phyloP scores from a whole-genome alignment of 176 grass and related monocot species.

The Cymbopogon citratus region DNA sequence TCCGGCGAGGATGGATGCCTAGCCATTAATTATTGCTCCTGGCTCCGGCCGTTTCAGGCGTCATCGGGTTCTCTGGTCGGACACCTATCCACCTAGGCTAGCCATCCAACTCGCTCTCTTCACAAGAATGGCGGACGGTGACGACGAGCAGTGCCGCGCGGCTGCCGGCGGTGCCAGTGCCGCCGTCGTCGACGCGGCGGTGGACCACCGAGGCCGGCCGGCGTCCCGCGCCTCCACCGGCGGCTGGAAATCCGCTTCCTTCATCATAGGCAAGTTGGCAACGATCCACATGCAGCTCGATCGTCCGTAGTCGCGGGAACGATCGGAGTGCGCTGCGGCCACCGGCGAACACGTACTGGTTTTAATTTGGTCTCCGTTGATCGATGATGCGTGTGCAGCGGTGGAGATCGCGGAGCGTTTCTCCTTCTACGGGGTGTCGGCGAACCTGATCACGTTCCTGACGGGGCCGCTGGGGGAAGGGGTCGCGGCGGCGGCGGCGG shows the following conservation, averaged over 20 bases:
- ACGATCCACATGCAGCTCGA: neutral
- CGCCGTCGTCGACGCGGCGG: conserved; percentile 1
- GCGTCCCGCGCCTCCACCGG: conserved; percentile 34
- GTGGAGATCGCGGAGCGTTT: conserved; percentile 51
- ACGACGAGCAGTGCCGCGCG: neutral
- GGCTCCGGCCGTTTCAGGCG: neutral
- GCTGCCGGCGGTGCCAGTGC: neutral
- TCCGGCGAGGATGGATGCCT: neutral
- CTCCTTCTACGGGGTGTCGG: conserved; percentile 39
- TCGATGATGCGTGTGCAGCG: conserved; percentile 29
- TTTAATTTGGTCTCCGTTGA: too few relatives aligned
- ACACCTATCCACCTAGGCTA: neutral
- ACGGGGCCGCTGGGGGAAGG: conserved; percentile 44
- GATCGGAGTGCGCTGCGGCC: too few relatives aligned
- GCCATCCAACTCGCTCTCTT: neutral
- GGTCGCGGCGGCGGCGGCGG: conserved; percentile 34
- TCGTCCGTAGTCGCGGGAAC: too few relatives aligned
- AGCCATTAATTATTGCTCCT: neutral
- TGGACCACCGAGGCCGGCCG: conserved; percentile 50
- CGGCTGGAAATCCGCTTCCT: conserved; percentile 42
- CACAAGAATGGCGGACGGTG: neutral
- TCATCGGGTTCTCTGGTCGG: neutral
- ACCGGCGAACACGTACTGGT: too few relatives aligned
- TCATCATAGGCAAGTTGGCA: conserved; percentile 48
- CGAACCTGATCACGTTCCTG: conserved; percentile 54